Percentiles rank a stretch among this genome's conserved stretches.
Conservation (phyloP, 345 rosid genomes). For the Clarkia xantiana region DNA sequence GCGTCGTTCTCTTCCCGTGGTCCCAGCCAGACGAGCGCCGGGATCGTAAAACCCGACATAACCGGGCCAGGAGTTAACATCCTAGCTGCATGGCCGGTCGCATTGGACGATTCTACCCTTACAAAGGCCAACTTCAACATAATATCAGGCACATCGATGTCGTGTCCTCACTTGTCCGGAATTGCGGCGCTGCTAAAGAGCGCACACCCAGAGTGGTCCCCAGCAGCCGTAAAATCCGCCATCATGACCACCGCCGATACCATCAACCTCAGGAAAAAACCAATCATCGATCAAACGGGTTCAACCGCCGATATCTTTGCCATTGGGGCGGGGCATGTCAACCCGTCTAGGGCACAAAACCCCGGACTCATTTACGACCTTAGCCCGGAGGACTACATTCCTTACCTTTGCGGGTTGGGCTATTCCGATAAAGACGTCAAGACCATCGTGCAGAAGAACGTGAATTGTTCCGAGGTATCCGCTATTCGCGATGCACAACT, state of each 20-base stretch:
- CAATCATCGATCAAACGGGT: background rate
- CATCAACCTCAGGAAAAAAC: background rate
- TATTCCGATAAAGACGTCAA: background rate
- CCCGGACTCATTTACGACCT: slow-evolving; percentile 4
- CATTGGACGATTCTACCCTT: rapidly evolving
- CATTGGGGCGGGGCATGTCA: slow-evolving; percentile 3
- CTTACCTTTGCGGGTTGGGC: slow-evolving; percentile 7
- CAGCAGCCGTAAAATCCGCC: slow-evolving; percentile 5
- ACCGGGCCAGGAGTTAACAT: slow-evolving; percentile 5
- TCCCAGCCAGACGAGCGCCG: background rate
- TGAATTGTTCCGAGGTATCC: background rate
- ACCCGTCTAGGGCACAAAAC: background rate
- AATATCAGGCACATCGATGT: slow-evolving; percentile 3
- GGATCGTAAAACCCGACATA: slow-evolving; percentile 6
- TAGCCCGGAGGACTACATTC: background rate
- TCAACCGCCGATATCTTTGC: slow-evolving; percentile 1
- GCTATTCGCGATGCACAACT: slow-evolving; percentile 6
- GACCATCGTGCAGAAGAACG: background rate
- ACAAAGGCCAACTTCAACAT: background rate
- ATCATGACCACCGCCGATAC: slow-evolving; percentile 4
- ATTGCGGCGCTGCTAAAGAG: background rate
- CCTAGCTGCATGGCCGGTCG: slow-evolving; percentile 6
- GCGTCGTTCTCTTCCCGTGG: slow-evolving; percentile 3
- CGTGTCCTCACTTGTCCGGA: slow-evolving; percentile 7
- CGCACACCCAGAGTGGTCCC: slow-evolving; percentile 6